Conservation (phyloP, 2,329 filamentous ascomycete species). For the Paradendryphiella salina region DNA sequence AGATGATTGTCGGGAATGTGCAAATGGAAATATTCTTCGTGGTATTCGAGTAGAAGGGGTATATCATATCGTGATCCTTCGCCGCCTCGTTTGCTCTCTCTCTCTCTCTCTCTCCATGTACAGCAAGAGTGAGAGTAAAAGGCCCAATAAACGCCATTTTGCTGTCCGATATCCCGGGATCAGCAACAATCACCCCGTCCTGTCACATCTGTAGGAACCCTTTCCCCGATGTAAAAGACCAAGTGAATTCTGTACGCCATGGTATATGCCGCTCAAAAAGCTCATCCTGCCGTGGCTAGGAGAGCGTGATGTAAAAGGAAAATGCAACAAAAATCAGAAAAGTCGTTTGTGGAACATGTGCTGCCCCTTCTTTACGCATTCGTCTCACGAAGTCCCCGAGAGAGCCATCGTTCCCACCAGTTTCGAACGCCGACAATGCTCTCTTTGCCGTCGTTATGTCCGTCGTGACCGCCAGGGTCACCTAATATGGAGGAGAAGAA, state of each 20-base stretch:
- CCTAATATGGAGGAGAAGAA: conserved; percentile 63
- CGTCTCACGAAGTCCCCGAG: conserved; percentile 39
- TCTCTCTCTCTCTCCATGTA: conserved; percentile 1
- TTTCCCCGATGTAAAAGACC: neutral
- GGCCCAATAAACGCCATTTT: conserved; percentile 21
- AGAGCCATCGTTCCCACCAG: conserved; percentile 65
- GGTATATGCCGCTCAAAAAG: conserved; percentile 29
- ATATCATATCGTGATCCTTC: conserved; percentile 24
- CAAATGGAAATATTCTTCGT: neutral
- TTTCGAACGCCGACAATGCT: conserved; percentile 61
- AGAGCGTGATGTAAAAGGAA: neutral
- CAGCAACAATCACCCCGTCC: conserved; percentile 8
- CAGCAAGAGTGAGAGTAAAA: neutral
- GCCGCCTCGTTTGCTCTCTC: conserved; percentile 2
- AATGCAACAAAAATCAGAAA: conserved; percentile 5
- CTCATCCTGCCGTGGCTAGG: conserved; percentile 14
- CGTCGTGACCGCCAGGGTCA: conserved; percentile 63
- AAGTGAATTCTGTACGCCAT: conserved; percentile 18
- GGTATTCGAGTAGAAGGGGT: conserved; percentile 19
- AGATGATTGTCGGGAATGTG: no score
- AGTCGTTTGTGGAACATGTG: neutral
- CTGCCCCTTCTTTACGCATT: conserved; percentile 1
- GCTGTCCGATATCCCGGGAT: conserved; percentile 21
- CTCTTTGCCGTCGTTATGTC: conserved; percentile 63
- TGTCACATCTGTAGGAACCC: conserved; percentile 5